These are phyloP conservation scores for Madurella fahalii DNA, from an alignment of 2,329 filamentous ascomycete genomes.

Conservation along the genomic window DNA sequence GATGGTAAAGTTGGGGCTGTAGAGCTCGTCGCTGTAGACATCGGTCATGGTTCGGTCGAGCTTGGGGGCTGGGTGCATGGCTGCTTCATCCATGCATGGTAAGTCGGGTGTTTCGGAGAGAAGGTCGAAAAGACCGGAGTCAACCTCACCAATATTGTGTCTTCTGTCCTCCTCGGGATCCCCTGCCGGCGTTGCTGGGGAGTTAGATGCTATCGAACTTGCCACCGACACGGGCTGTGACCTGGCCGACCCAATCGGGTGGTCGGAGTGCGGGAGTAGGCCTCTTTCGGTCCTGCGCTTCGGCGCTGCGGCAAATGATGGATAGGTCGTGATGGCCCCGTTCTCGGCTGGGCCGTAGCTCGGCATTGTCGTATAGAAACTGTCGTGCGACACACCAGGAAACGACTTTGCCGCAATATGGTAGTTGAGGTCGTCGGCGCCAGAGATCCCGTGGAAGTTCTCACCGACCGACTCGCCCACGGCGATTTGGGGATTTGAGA, in stretches of 20 bases:
- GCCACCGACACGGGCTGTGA: conserved; percentile 55
- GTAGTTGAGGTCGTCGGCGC: conserved; percentile 43
- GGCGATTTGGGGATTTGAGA: conserved; percentile 56
- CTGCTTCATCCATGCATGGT: conserved; percentile 55
- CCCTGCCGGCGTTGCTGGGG: conserved; percentile 54
- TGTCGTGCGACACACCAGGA: conserved; percentile 29
- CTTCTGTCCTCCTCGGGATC: conserved; percentile 48
- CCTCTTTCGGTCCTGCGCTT: conserved; percentile 39
- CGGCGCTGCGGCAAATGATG: conserved; percentile 37
- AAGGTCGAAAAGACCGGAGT: conserved; percentile 19
- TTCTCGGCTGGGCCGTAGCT: conserved; percentile 34
- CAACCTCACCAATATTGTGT: conserved; percentile 51
- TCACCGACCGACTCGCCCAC: conserved; percentile 48
- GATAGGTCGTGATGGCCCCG: conserved; percentile 38
- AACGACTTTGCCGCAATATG: conserved; percentile 41
- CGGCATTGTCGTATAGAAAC: conserved; percentile 42
- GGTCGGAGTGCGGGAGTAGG: conserved; percentile 45
- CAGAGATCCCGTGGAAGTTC: conserved; percentile 41
- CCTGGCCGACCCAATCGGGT: conserved; percentile 37
- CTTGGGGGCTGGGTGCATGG: conserved; percentile 61
- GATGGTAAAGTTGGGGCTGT: conserved; percentile 33
- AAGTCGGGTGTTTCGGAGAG: conserved; percentile 56
- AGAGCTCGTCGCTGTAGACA: conserved; percentile 68
- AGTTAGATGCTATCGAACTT: conserved; percentile 55
- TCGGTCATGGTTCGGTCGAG: conserved; percentile 84